phyloP scores from a whole-genome alignment of 1,139 yeast genomes.

The Taphrina populina region DNA sequence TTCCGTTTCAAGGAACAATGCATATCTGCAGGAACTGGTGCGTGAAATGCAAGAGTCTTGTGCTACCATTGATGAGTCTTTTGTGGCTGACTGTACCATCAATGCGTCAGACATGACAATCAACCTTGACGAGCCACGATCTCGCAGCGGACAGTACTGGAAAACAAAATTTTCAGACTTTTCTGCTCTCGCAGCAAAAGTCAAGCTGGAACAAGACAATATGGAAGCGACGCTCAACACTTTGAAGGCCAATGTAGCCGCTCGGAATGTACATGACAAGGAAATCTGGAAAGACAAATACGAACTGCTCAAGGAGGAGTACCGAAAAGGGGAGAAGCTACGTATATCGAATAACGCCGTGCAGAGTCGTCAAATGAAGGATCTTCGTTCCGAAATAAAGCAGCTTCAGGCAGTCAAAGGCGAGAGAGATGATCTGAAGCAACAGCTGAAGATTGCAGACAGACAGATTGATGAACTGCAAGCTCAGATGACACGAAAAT shows the following conservation, averaged over 20 bases:
- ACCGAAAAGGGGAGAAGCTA: constrained; percentile 5
- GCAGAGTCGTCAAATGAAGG: neutral
- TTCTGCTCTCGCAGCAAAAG: neutral
- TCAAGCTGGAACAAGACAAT: constrained; percentile 16
- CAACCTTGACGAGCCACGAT: constrained; percentile 25
- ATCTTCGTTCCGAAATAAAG: neutral
- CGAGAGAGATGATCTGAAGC: neutral
- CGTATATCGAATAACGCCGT: constrained; percentile 1
- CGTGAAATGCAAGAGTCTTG: constrained; percentile 30
- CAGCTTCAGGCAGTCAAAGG: neutral
- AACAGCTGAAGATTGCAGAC: constrained; percentile 1
- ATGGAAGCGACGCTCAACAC: constrained; percentile 11
- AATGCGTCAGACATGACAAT: constrained; percentile 16
- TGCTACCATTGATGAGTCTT: constrained; percentile 9
- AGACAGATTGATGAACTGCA: neutral
- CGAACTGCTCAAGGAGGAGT: constrained; percentile 18
- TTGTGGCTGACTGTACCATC: constrained; percentile 6
- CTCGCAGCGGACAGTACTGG: constrained; percentile 31
- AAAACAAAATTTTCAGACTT: constrained; percentile 19
- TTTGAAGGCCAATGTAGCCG: constrained; percentile 1
- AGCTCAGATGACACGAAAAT: neutral
- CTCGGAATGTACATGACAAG: neutral
- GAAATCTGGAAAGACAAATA: constrained; percentile 10
- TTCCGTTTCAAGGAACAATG: constrained; percentile 12
- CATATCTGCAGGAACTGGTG: constrained; percentile 11